These are phyloP conservation scores for Abortiporus biennis DNA, from an alignment of 1,284 basidiomycete genomes.

Conservation along the genomic window DNA sequence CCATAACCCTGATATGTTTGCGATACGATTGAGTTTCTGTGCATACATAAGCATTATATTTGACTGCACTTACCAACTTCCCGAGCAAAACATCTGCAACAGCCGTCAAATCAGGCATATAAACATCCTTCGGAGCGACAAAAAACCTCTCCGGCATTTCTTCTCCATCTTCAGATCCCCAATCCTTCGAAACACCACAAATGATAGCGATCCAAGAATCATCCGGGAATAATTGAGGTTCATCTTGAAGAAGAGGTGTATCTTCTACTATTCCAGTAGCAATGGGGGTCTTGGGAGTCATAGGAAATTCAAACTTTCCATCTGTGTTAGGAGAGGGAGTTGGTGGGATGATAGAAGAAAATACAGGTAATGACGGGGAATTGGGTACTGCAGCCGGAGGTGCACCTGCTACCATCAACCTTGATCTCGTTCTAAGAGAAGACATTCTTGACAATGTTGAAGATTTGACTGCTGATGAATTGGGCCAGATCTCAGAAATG, in stretches of 20 bases:
- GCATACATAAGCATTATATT: too few relatives aligned
- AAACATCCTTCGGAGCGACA: slow-evolving; percentile 66
- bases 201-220: slow-evolving; percentile 72
- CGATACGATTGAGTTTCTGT: background rate
- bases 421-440: background rate
- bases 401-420: slow-evolving; percentile 34
- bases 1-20: slow-evolving; percentile 49
- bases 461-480: too few relatives aligned
- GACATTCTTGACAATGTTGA: background rate
- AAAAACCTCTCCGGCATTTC: slow-evolving; percentile 65
- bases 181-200: slow-evolving; percentile 63
- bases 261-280: slow-evolving; percentile 17
- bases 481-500: background rate
- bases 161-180: slow-evolving; percentile 37
- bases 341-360: slow-evolving; percentile 12
- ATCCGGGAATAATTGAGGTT: slow-evolving; percentile 49
- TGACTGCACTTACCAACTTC: slow-evolving; percentile 63
- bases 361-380: slow-evolving; percentile 14
- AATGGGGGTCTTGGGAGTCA: background rate
- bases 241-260: slow-evolving; percentile 14
- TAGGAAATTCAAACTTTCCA: background rate
- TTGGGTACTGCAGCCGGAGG: slow-evolving; percentile 30
- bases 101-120: slow-evolving; percentile 77
- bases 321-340: slow-evolving; percentile 25
- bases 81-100: slow-evolving; percentile 71